Evolutionary conservation across 257 asterid species (phyloP), one percentile per base, ranked within the genome.

Genomic region (Nemophila menziesii): DNA sequence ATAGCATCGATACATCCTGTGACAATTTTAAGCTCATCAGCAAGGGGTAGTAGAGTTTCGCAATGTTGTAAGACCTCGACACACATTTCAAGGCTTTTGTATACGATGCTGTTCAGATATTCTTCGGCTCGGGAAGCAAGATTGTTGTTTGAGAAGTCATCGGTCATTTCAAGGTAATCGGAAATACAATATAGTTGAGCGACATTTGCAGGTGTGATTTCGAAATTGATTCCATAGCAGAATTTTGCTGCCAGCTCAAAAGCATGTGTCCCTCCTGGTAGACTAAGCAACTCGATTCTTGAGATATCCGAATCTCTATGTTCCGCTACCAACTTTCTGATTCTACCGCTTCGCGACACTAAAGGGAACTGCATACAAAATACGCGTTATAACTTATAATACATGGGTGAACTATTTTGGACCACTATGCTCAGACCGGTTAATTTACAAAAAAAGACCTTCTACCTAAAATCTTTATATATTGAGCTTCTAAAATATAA

Each of bases 201-300:
- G 10, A 77, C 92, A 49, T 81, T 85, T 39, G 79, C 63, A 23
- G 89, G 61, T 20, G 83, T 82, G 57, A 90, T 90, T 71, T 90
- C 99, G 21, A 85, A 85, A 44, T 81, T 82, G 59, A 85, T 74
- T 1, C 99, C 93, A 11, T 90, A 86, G 61, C 94, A 85, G 58
- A 90, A 90, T 57, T 90, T 79, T 11, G 96, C 94, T 0, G 93
- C 96, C 16, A 85, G 79, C 61, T 85, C 94, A 46, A 90, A 82
- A 19, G 92, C 60, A 53, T 79, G 86, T 1, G 81, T 72, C 1
- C 99, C 92, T 2, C 99, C 99, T 4, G 99, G 99, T 18, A 89
- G 75, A 55, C 80, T 65, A 20, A 58, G 68, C 17, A 87, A 83
- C 76, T 80, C 93, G 27, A 89, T 61, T 33, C 66, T 62, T 12